Evolutionary conservation across 176 grass and related monocot genomes (phyloP), one percentile per base, ranked within the genome.

Genomic region (Thinopyrum elongatum): DNA sequence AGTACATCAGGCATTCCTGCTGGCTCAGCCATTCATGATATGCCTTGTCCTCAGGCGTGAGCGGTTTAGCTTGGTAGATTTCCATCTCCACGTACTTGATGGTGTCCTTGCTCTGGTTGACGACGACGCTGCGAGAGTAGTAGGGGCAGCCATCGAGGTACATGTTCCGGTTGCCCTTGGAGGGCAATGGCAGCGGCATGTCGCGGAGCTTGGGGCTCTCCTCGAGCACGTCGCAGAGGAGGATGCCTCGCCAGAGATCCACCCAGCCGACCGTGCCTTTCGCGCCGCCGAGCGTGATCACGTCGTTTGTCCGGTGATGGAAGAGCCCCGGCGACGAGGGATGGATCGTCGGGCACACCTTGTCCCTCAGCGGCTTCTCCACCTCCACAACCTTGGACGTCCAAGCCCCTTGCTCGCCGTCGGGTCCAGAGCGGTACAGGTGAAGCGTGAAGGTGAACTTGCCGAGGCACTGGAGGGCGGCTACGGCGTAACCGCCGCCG

Each of bases 61-160:
- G 26, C 16, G 58, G 41, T 47, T 1, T 31, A 9, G 73, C 46
- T 11, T 3, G 15, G 26, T 33, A 55, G 61, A 81, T 14, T 4
- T 81, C 79, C 39, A 81, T 67, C 62, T 81, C 79, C 3, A 81
- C 3, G 17, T 51, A 67, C 62, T 33, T 81, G 62, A 81, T 81
- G 12, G 62, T 31, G 17, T 67, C 61, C 30, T 13, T 81, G 62
- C 26, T 12, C 62, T 67, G 39, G 26, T 15, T 81, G 79, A 81
- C 79, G 17, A 10, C 8, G 25, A 80, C 11, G 60, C 29, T 61
- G 8, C 36, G 78, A 0, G 0, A 12, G 4, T 21, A 80, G 60
- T 42, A 21, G 0, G 78, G 60, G 16, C 23, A 30, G 14, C 2
- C 0, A 12, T 46, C 63, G 25, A 21, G 23, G 25, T 47, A 49